These are phyloP conservation scores for Immersiella caudata DNA, from an alignment of 495 filamentous ascomycete species.

Conservation along the genomic window DNA sequence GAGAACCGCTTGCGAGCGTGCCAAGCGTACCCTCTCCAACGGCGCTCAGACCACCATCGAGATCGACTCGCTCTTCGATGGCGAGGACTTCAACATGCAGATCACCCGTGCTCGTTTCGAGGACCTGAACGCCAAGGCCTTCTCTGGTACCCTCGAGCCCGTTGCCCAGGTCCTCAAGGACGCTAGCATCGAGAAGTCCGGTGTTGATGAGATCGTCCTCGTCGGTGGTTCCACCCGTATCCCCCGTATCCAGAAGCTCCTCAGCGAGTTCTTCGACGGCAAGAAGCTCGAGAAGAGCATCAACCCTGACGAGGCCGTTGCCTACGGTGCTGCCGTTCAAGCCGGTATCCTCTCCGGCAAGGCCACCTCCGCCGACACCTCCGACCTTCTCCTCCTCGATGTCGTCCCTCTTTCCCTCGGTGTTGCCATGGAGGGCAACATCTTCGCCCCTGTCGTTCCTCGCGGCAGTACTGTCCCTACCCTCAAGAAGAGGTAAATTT, in stretches of 20 bases:
- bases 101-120: conserved; percentile 99
- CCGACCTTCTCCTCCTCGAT: conserved; percentile 93
- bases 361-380: conserved; percentile 91
- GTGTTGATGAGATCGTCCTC: conserved; percentile 95
- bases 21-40: conserved; percentile 96
- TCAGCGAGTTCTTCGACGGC: conserved; percentile 97
- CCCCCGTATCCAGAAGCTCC: conserved; percentile 96
- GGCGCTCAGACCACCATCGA: conserved; percentile 97
- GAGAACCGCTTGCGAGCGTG: conserved; percentile 97
- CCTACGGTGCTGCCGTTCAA: conserved; percentile 98
- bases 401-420: conserved; percentile 96
- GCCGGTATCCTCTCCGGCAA: conserved; percentile 98
- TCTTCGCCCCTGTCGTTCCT: conserved; percentile 93
- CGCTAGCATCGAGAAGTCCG: conserved; percentile 89
- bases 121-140: conserved; percentile 96
- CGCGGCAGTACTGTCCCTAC: conserved; percentile 91
- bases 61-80: conserved; percentile 98
- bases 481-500: conserved; percentile 73
- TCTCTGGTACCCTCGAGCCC: conserved; percentile 94
- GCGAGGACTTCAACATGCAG: conserved; percentile 96
- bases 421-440: conserved; percentile 99
- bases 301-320: conserved; percentile 99
- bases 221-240: conserved; percentile 99
- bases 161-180: conserved; percentile 99
- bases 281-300: conserved; percentile 99